Evolutionary conservation across 2,329 filamentous ascomycete species (phyloP).

Genomic region (Ramichloridium luteum): DNA sequence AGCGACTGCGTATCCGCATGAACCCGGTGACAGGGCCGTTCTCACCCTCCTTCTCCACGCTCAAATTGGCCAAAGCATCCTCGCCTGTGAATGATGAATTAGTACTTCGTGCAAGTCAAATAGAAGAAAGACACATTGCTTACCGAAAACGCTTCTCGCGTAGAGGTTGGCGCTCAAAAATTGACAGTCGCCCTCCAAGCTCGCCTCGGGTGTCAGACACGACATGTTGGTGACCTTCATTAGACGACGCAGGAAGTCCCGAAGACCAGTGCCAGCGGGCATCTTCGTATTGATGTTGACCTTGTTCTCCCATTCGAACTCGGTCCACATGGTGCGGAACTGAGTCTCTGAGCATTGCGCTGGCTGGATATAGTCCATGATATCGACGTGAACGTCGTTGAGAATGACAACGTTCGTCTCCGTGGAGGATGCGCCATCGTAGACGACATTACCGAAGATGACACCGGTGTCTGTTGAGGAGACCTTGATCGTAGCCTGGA

Average conservation of each 20-base stretch:
- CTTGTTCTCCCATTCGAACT: constrained; percentile 99
- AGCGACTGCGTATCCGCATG: constrained; percentile 92
- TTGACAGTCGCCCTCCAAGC: constrained; percentile 92
- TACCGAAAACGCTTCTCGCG: constrained; percentile 94
- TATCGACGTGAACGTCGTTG: constrained; percentile 95
- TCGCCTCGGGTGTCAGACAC: constrained; percentile 90
- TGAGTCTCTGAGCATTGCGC: constrained; percentile 94
- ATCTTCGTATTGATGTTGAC: constrained; percentile 97
- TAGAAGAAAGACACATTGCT: no score
- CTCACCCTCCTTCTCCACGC: constrained; percentile 94
- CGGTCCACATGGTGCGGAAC: constrained; percentile 99
- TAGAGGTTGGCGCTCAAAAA: constrained; percentile 97
- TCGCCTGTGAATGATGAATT: constrained; percentile 58
- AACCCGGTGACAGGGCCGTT: constrained; percentile 94
- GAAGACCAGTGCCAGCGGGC: constrained; percentile 60
- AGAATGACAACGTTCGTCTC: constrained; percentile 96
- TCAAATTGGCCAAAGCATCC: constrained; percentile 93
- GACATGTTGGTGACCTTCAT: constrained; percentile 99
- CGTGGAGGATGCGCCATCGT: constrained; percentile 82
- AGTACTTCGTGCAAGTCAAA: no score
- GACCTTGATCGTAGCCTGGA: constrained; percentile 97
- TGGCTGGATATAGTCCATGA: constrained; percentile 99
- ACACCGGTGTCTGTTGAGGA: constrained; percentile 96
- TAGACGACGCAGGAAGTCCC: constrained; percentile 83
- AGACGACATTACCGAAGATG: constrained; percentile 97